These are phyloP conservation scores for Globisporangium paddicum DNA, from an alignment of 352 stramenopile genomes.

Conservation along the genomic window DNA sequence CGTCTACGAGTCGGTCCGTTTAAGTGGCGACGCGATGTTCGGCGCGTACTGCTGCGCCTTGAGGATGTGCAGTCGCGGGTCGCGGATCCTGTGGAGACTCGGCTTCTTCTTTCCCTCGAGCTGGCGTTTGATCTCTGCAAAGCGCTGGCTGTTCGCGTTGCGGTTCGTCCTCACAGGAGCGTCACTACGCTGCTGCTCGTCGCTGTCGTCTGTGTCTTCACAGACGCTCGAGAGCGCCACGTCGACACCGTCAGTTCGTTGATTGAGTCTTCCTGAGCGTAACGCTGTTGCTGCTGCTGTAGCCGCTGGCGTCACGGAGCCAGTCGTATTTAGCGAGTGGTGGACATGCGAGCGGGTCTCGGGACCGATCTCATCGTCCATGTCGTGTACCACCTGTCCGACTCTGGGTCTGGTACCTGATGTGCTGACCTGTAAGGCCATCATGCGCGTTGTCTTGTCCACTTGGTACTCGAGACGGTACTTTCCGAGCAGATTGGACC, in stretches of 20 bases:
- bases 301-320: not conserved
- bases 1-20: not conserved
- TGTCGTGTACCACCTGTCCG: not conserved
- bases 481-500: constrained; percentile 45
- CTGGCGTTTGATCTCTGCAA: constrained; percentile 33
- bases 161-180: not conserved
- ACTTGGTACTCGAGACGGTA: constrained; percentile 53
- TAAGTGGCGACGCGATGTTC: not conserved
- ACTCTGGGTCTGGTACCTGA: not conserved
- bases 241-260: constrained; percentile 6
- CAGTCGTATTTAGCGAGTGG: constrained; percentile 18
- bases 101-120: constrained; percentile 27
- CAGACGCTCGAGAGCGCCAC: not conserved
- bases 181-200: not conserved
- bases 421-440: constrained; percentile 19
- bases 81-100: constrained; percentile 19
- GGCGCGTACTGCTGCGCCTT: constrained; percentile 29
- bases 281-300: constrained; percentile 4
- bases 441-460: constrained; percentile 46
- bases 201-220: not conserved
- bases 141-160: constrained; percentile 37
- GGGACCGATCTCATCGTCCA: constrained; percentile 2
- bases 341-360: constrained; percentile 14
- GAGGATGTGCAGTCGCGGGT: constrained; percentile 42
- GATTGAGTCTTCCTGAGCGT: constrained; percentile 5